Evolutionary conservation across 768 basidiomycete genomes (phyloP), one percentile per base, ranked within the genome.

Genomic region (Naganishia friedmannii): DNA sequence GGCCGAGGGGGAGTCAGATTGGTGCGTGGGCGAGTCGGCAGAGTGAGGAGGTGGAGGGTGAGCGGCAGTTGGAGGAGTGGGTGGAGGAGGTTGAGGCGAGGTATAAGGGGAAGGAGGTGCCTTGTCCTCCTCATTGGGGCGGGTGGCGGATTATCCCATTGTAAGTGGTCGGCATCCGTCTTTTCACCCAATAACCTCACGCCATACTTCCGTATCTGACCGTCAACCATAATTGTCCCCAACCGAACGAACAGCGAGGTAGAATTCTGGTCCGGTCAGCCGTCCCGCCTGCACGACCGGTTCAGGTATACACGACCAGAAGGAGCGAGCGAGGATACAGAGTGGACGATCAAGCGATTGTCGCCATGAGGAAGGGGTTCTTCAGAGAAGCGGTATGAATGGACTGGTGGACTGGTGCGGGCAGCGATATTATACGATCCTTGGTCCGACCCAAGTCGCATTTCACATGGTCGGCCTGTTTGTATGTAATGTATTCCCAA

Each of bases 251-350:
- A 51, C 63, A 96, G 93, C 70, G 95, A 98, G 82, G 85, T 98
- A 63, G 95, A 98, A 78, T 97, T 97, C 80, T 97, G 95, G 95
- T 85, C 86, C n/a, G 95, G 95, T 34, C 90, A 93, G 76, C 91
- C 92, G n/a, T 94, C 92, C 29, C 86, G 95, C 46, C 83, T 97
- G 60, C 94, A 97, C 74, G 93, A 97, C 80, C 88, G 94, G 53
- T 86, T 95, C 71, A 87, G 80, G n/a, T 83, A 82, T 75, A 76
- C 76, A 17, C 69, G 79, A 46, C 13, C 65, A 8, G 69, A 70
- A 65, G 63, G 53, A 13, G 57, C 58, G 46, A 32, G 45, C 7
- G 48, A 58, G 2, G 51, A 51, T 15, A 55, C 5, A 8, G 39
- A 66, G 10, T 72, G 71, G 71, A 65, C 56, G 45, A 69, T 72